Evolutionary conservation across 1,139 yeast species (phyloP).

Genomic region (Hansenula sp.): DNA sequence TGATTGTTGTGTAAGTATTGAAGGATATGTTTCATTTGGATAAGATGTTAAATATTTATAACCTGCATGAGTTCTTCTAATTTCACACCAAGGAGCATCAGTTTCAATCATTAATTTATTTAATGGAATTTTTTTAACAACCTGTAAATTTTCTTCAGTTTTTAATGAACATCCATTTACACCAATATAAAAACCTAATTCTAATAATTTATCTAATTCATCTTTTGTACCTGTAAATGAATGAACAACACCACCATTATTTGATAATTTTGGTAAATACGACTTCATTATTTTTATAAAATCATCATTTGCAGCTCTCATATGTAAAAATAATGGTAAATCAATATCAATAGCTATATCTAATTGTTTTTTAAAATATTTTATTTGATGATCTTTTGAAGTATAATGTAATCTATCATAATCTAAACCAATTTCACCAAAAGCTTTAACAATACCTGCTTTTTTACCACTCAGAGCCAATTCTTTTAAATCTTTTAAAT

Average conservation of each 20-base stretch:
- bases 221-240: slow-evolving; percentile 84
- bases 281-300: slow-evolving; percentile 62
- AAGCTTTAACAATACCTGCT: slow-evolving; percentile 57
- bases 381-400: slow-evolving; percentile 57
- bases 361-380: slow-evolving; percentile 69
- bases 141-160: slow-evolving; percentile 66
- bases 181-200: slow-evolving; percentile 67
- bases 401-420: slow-evolving; percentile 85
- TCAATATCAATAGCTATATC: slow-evolving; percentile 49
- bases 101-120: slow-evolving; percentile 78
- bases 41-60: slow-evolving; percentile 48
- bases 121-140: slow-evolving; percentile 62
- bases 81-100: slow-evolving; percentile 98
- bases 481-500: slow-evolving; percentile 42
- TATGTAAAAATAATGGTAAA: slow-evolving; percentile 82
- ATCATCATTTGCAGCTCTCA: slow-evolving; percentile 85
- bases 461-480: slow-evolving; percentile 46
- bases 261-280: slow-evolving; percentile 35
- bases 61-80: slow-evolving; percentile 78
- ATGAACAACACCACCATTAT: slow-evolving; percentile 74
- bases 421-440: slow-evolving; percentile 93
- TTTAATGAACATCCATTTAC: slow-evolving; percentile 91
- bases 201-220: slow-evolving; percentile 39
- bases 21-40: slow-evolving; percentile 55
- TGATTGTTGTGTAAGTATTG: slow-evolving; percentile 21